Evolutionary conservation across 2,329 filamentous ascomycete species (phyloP).

Genomic region (Helicocarpus griseus): DNA sequence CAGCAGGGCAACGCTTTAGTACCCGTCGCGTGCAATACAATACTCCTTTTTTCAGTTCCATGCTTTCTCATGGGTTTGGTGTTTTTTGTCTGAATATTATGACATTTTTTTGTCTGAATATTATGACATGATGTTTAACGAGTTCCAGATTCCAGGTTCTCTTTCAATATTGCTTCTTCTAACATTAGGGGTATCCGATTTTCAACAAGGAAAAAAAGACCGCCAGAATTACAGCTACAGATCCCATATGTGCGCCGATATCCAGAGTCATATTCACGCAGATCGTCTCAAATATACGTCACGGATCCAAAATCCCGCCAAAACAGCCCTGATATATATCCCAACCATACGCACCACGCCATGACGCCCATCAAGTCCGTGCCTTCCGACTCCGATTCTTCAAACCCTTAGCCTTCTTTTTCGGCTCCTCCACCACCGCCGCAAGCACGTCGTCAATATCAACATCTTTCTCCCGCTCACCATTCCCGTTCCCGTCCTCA

Average conservation of each 20-base stretch:
- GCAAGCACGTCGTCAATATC: slow-evolving; percentile 25
- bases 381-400: slow-evolving; percentile 4
- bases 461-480: slow-evolving; percentile 28
- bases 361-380: background rate
- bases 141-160: background rate
- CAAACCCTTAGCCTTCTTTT: slow-evolving; percentile 19
- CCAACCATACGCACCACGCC: background rate
- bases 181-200: background rate
- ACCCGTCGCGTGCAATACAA: slow-evolving; percentile 10
- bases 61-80: background rate
- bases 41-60: background rate
- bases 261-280: background rate
- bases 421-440: slow-evolving; percentile 22
- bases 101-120: background rate
- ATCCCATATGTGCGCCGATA: background rate
- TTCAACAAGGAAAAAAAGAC: background rate
- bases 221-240: background rate
- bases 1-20: slow-evolving; percentile 6
- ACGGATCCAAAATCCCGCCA: background rate
- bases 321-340: no score
- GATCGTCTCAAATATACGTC: background rate
- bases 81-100: background rate
- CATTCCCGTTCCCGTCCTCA: slow-evolving; percentile 22
- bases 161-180: background rate
- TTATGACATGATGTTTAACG: background rate